These are phyloP conservation scores for Rhizoctonia solani DNA, from an alignment of 1,284 basidiomycete species.

Conservation along the genomic window DNA sequence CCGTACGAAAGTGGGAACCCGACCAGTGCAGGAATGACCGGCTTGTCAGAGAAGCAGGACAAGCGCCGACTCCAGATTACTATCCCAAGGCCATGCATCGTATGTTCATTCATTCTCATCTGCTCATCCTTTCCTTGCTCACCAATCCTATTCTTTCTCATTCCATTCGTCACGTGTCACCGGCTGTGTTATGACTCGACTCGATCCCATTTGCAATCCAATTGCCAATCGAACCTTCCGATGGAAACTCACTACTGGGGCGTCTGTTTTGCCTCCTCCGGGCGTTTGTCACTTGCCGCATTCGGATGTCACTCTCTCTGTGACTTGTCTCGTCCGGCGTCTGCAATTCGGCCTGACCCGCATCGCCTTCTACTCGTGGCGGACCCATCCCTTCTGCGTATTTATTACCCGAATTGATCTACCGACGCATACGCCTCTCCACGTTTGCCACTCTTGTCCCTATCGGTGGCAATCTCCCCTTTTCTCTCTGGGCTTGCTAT, in stretches of 20 bases:
- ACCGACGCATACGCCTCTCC: not conserved
- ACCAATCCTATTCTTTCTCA: not conserved
- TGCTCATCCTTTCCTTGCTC: not conserved
- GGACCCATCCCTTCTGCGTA: too few relatives aligned
- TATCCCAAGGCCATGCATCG: slow-evolving; percentile 10
- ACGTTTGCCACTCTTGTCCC: not conserved
- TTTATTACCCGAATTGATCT: not conserved
- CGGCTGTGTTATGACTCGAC: slow-evolving; percentile 31
- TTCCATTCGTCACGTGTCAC: not conserved
- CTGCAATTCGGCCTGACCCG: too few relatives aligned
- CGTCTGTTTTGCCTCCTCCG: slow-evolving; percentile 18
- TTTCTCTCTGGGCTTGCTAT: not conserved
- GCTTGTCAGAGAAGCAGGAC: not conserved
- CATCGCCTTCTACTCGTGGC: too few relatives aligned
- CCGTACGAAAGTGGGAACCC: slow-evolving; percentile 30
- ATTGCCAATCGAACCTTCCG: slow-evolving; percentile 19
- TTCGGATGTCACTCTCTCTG: not conserved
- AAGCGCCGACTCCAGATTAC: slow-evolving; percentile 14
- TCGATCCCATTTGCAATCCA: slow-evolving; percentile 9
- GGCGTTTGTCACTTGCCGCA: not conserved
- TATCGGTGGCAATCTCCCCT: slow-evolving; percentile 3
- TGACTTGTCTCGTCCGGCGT: not conserved
- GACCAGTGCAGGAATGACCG: not conserved
- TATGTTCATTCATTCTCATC: not conserved
- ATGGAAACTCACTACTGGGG: slow-evolving; percentile 25